Conservation (phyloP, 2,329 filamentous ascomycete species). For the Penicillium crustosum region DNA sequence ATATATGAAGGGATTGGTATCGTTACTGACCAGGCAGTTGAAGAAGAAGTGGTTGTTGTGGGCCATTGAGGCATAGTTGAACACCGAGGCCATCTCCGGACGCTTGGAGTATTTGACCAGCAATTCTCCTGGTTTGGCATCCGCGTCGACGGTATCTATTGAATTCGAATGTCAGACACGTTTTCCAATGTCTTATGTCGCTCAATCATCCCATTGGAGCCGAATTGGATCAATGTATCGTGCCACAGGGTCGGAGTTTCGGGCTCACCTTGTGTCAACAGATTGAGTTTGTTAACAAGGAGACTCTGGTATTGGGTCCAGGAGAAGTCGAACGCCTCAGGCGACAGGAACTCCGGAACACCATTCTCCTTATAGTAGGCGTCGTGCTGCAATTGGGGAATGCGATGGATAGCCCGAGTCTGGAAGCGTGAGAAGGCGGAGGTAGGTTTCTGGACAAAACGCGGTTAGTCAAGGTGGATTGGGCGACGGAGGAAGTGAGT, state of each 20-base stretch:
- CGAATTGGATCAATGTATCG: not conserved
- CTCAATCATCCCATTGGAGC: not conserved
- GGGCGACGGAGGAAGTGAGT: conserved; percentile 8
- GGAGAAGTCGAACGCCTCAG: conserved; percentile 68
- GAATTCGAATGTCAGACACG: not conserved
- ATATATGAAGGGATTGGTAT: not conserved
- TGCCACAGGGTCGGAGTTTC: conserved; percentile 22
- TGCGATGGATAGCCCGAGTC: conserved; percentile 43
- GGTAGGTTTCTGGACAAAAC: conserved; percentile 32
- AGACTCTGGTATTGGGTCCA: conserved; percentile 80
- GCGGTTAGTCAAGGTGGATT: conserved; percentile 21
- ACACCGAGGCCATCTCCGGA: conserved; percentile 72
- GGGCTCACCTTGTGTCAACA: conserved; percentile 65
- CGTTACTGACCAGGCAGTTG: conserved; percentile 43
- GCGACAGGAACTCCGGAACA: conserved; percentile 70
- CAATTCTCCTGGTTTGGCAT: conserved; percentile 64
- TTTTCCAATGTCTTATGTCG: not conserved
- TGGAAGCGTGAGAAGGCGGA: conserved; percentile 40
- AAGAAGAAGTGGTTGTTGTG: conserved; percentile 74
- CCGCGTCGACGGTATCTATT: conserved; percentile 64
- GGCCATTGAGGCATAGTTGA: conserved; percentile 96
- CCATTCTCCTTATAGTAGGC: conserved; percentile 50
- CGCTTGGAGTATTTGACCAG: conserved; percentile 75
- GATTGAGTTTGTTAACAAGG: conserved; percentile 74
- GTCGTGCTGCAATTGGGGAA: conserved; percentile 53